These are phyloP conservation scores for Scenedesmus sp. DNA, from an alignment of 163 green algal genomes.

Conservation along the genomic window DNA sequence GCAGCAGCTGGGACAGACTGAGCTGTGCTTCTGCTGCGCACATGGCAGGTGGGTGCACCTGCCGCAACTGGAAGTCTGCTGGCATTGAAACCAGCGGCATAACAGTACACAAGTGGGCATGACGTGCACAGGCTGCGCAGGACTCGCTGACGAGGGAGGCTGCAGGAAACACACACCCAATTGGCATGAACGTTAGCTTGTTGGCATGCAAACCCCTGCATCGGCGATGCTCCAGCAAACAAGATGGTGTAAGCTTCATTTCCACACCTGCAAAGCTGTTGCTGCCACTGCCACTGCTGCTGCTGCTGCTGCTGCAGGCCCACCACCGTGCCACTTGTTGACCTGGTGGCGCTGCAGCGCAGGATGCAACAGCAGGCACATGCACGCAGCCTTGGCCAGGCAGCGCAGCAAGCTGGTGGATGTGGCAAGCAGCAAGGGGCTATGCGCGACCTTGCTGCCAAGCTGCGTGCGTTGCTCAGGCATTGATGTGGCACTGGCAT, in stretches of 20 bases:
- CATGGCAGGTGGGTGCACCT: constrained; percentile 22
- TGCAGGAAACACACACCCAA: background rate
- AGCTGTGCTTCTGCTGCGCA: constrained; percentile 51
- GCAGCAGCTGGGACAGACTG: background rate
- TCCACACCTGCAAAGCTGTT: background rate
- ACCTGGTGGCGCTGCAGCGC: constrained; percentile 19
- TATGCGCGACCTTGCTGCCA: background rate
- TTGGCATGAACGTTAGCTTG: background rate
- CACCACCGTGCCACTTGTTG: constrained; percentile 24
- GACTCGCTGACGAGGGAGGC: background rate
- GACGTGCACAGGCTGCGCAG: background rate
- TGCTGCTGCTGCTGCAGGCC: constrained; percentile 8
- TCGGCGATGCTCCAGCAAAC: background rate
- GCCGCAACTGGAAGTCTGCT: background rate
- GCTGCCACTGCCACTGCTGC: background rate
- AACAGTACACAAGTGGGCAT: background rate
- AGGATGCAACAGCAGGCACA: constrained; percentile 21
- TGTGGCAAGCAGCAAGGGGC: background rate
- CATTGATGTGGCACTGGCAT: background rate
- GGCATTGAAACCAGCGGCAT: background rate
- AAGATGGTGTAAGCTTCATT: background rate
- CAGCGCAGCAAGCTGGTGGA: background rate
- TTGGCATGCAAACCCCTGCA: background rate
- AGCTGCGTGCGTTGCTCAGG: background rate
- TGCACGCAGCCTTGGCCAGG: background rate